Evolutionary conservation across 2,329 filamentous ascomycete genomes (phyloP).

Genomic region (Xylaria multiplex): DNA sequence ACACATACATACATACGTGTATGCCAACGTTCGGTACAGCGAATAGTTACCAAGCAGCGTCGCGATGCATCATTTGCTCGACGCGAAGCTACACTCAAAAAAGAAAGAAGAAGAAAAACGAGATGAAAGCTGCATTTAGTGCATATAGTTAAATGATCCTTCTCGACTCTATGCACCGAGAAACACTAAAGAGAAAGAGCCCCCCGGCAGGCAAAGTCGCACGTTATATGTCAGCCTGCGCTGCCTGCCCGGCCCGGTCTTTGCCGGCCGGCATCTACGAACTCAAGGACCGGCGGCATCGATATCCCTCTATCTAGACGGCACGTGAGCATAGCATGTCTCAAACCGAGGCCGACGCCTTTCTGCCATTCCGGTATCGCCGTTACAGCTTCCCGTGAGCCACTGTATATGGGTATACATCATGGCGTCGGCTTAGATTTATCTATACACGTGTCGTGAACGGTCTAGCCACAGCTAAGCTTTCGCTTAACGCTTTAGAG

Average conservation of each 20-base stretch:
- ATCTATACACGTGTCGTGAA: background rate
- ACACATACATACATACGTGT: background rate
- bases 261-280: constrained; percentile 7
- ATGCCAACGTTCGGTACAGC: no score
- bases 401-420: background rate
- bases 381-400: no score
- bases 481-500: background rate
- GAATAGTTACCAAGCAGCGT: background rate
- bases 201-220: constrained; percentile 8
- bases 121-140: background rate
- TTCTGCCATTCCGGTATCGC: background rate
- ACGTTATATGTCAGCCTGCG: constrained; percentile 1
- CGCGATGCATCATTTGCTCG: background rate
- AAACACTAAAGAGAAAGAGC: background rate
- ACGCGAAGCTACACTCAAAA: background rate
- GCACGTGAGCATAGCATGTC: background rate
- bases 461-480: constrained; percentile 2
- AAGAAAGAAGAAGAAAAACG: background rate
- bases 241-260: background rate
- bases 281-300: no score
- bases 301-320: background rate
- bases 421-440: no score
- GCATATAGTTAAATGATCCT: constrained; percentile 2
- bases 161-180: background rate
- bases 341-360: background rate